Base-by-base conservation (phyloP, 2,329 filamentous ascomycete genomes). In the Bipolaris sorokiniana region DNA sequence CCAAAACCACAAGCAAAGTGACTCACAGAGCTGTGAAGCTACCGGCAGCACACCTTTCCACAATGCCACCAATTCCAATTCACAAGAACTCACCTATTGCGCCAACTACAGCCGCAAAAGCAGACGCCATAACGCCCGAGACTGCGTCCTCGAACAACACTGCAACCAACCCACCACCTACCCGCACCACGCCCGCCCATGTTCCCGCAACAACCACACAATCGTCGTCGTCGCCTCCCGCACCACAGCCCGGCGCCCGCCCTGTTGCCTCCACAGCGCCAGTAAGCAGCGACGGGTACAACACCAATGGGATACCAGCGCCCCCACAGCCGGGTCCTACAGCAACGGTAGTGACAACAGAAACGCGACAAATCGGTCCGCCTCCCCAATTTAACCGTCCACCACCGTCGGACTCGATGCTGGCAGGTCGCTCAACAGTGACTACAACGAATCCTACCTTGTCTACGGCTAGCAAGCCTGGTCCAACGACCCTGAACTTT, bases 11-110 rank as follows among this genome's bases (percentile, higher is more conserved):
- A 16, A 22, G 3, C 4, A 33, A 16, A 9, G 16, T 31, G 28
- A 34, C 13, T 5, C 7, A 46, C 40, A 18, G 13, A 23, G 26
- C 26, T 9, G 26, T 10, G 26, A 28, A 28, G 26, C 26, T 28
- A 28, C 26, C 26, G 26, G 26, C n/a, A 16, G 36, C 44, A 20
- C 18, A n/a, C 20, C 13, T 18, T 7, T n/a, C 2, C 37, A 40
- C 36, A 9, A 82, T 82, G 80, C 78, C 80, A 11, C 79, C 79
- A 11, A 77, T 82, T 42, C 78, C 73, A 41, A 74, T 81, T 53
- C 78, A 81, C 74, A 77, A 78, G 54, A 73, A 82, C 61, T 76
- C 76, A 22, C 80, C 80, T 50, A 81, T 82, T 61, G 71, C 71
- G 11, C 72, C 80, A 5, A 60, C 65, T 9, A 72, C 80, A 3